Evolutionary conservation across 805 yeast genomes (phyloP).

Genomic region (Zygosaccharomyces rouxii): DNA sequence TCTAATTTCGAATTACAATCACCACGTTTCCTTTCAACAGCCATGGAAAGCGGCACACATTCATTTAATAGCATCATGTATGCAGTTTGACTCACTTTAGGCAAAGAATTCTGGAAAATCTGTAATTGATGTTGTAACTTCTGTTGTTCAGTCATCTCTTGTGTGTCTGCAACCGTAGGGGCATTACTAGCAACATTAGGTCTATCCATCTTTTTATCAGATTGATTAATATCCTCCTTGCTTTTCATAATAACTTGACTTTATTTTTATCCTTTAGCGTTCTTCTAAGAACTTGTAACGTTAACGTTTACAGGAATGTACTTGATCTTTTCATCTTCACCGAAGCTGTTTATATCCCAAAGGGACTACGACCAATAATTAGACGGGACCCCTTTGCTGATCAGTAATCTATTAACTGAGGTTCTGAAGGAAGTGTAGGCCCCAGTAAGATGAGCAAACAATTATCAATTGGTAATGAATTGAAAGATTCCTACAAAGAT

Average conservation of each 20-base stretch:
- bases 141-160: constrained; percentile 22
- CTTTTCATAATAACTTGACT: not conserved
- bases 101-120: constrained; percentile 31
- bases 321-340: not conserved
- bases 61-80: constrained; percentile 69
- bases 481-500: constrained; percentile 73
- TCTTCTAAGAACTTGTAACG: not conserved
- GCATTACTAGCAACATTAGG: constrained; percentile 1
- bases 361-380: not conserved
- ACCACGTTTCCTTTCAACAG: constrained; percentile 49
- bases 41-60: constrained; percentile 64
- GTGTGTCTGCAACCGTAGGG: constrained; percentile 4
- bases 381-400: not conserved
- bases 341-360: not conserved
- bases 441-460: constrained; percentile 20
- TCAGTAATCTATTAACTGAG: not conserved
- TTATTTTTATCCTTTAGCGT: not conserved
- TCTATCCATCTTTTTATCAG: constrained; percentile 3
- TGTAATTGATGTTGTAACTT: constrained; percentile 28
- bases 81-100: constrained; percentile 49
- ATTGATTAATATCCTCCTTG: not conserved
- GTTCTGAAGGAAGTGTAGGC: not conserved
- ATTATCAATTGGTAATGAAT: constrained; percentile 58
- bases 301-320: not conserved
- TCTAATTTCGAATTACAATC: constrained; percentile 8